Evolutionary conservation across 2,329 filamentous ascomycete genomes (phyloP), one percentile per base, ranked within the genome.

Genomic region (Diaporthe humulicola): DNA sequence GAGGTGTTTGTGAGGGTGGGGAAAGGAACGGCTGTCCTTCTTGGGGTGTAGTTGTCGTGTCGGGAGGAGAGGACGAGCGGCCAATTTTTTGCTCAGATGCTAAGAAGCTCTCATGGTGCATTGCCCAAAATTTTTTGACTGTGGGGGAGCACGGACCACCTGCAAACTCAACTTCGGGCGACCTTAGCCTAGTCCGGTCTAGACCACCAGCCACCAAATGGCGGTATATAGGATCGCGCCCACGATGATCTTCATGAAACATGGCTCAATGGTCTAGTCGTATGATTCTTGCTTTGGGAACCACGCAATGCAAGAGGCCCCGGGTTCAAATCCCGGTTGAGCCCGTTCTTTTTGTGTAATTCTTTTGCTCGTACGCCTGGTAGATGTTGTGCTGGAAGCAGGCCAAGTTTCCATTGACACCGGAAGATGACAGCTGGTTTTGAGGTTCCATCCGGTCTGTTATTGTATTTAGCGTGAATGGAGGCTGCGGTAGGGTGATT

Each of bases 81-180:
- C 60, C 60, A 50, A 45, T 56, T 70, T 45, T 45, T 64, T 56
- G 42, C 22, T 56, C 33, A 3, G 25, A 45, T 50, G 12, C 64
- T 73, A 75, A 75, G 48, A 54, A 54, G 48, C 64, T 69, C 64
- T 69, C 76, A 77, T 76, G 14, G 36, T 52, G 33, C n/a, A 58
- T 71, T 28, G 67, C 77, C 76, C 64, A 78, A 77, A 77, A 78
- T 79, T 79, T 69, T 79, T 79, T 78, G 74, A 69, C 36, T 64
- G 45, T 50, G 72, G 74, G 28, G 74, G 70, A 52, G 74, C 60
- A 75, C 57, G 54, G 19, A 38, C 69, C 54, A 61, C 6, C 2
- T 4, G n/a, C 48, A 64, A 61, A 61, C 57, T 50, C 45, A 40
- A 4, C 45, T 73, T 61, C 22, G 6, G 28, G 42, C n/a, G n/a